phyloP scores from a whole-genome alignment of 2,329 filamentous ascomycete species.

The Venturia effusa region DNA sequence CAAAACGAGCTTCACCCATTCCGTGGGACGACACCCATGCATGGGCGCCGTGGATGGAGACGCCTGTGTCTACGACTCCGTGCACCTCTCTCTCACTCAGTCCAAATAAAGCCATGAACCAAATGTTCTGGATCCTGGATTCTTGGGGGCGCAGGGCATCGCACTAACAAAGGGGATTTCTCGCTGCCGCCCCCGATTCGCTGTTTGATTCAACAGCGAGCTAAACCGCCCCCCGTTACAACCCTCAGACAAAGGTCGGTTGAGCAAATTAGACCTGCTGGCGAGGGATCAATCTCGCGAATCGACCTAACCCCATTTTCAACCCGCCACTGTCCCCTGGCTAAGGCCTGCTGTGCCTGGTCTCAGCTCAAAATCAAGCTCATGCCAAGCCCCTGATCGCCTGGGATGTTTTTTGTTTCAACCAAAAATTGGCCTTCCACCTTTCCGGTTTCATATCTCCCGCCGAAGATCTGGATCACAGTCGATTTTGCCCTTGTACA shows the following conservation, averaged over 20 bases:
- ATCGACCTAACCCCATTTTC: not conserved
- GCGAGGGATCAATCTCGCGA: not conserved
- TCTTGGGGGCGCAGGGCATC: not conserved
- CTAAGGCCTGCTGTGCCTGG: not conserved
- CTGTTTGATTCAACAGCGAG: not conserved
- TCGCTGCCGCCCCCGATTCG: not conserved
- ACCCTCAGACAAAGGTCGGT: not conserved
- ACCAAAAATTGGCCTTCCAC: not conserved
- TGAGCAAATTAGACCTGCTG: not conserved
- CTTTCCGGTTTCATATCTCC: not conserved
- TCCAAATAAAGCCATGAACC: not conserved
- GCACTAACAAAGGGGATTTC: not conserved
- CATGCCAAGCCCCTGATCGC: not conserved
- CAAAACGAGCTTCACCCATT: not conserved
- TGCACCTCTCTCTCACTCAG: not conserved
- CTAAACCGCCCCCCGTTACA: not conserved
- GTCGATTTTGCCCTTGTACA: not conserved
- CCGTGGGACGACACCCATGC: not conserved
- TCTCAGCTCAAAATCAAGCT: not conserved
- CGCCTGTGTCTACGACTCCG: not conserved
- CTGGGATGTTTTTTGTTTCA: not conserved
- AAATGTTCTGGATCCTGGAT: not conserved
- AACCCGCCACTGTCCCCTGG: not conserved
- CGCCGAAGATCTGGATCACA: not conserved
- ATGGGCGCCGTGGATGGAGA: not conserved